Evolutionary conservation across 495 filamentous ascomycete species (phyloP).

Genomic region (Cenococcum geophilum): DNA sequence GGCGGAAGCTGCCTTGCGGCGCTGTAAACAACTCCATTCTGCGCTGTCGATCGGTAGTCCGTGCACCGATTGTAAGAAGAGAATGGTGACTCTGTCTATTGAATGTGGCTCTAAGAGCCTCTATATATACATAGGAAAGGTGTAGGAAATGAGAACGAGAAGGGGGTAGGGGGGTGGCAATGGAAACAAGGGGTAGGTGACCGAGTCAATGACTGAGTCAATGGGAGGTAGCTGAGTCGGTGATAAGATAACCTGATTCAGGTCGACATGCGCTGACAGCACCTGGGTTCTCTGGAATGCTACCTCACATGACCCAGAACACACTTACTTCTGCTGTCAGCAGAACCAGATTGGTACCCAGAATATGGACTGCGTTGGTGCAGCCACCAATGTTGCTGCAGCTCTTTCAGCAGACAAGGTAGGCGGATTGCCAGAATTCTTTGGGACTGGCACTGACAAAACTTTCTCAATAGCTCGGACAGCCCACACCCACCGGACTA

Average conservation of each 20-base stretch:
- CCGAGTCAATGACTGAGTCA: no score
- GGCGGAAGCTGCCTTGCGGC: not conserved
- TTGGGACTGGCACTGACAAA: not conserved
- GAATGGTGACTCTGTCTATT: no score
- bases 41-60: no score
- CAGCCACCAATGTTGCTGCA: not conserved
- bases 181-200: no score
- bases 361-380: not conserved
- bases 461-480: not conserved
- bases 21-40: not conserved
- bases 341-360: not conserved
- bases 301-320: not conserved
- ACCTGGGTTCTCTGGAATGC: constrained; percentile 1
- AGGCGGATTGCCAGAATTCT: not conserved
- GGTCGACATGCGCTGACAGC: no score
- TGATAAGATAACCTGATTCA: no score
- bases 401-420: not conserved
- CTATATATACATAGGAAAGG: no score
- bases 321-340: not conserved
- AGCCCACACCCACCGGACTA: not conserved
- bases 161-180: no score
- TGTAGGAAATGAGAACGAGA: no score
- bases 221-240: no score
- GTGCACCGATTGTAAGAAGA: no score
- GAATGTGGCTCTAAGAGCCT: no score